These are phyloP conservation scores for Phytophthora boehmeriae DNA, from an alignment of 352 stramenopile species.

Conservation along the genomic window DNA sequence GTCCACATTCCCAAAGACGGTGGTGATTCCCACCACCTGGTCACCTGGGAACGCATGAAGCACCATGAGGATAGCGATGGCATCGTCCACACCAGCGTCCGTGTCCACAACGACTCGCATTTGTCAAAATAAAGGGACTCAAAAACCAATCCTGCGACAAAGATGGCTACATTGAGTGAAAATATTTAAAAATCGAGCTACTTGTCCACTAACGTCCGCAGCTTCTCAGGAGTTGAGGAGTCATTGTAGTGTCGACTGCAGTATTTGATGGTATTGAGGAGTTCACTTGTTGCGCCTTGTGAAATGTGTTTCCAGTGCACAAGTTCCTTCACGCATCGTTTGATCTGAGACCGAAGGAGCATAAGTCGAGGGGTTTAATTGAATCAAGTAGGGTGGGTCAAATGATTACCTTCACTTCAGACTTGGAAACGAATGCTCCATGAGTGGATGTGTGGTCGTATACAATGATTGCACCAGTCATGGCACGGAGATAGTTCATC, in stretches of 20 bases:
- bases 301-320: conserved; percentile 39
- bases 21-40: conserved; percentile 71
- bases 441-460: conserved; percentile 59
- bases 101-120: conserved; percentile 78
- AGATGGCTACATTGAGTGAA: background rate
- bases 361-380: too few relatives aligned
- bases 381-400: background rate
- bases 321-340: conserved; percentile 62
- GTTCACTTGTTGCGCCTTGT: conserved; percentile 37
- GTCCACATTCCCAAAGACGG: conserved; percentile 86
- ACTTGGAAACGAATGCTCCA: conserved; percentile 58
- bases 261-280: conserved; percentile 58
- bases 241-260: conserved; percentile 65
- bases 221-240: conserved; percentile 45
- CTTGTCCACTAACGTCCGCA: conserved; percentile 48
- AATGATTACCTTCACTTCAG: conserved; percentile 52
- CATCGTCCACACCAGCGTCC: conserved; percentile 83
- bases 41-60: conserved; percentile 65
- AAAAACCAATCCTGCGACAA: too few relatives aligned
- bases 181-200: conserved; percentile 16
- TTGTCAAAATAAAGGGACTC: background rate
- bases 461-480: conserved; percentile 62
- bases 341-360: conserved; percentile 43
- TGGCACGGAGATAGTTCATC: conserved; percentile 54
- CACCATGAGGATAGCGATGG: conserved; percentile 73